Evolutionary conservation across 176 grass and related monocot genomes (phyloP).

Genomic region (Oryza longistaminata): DNA sequence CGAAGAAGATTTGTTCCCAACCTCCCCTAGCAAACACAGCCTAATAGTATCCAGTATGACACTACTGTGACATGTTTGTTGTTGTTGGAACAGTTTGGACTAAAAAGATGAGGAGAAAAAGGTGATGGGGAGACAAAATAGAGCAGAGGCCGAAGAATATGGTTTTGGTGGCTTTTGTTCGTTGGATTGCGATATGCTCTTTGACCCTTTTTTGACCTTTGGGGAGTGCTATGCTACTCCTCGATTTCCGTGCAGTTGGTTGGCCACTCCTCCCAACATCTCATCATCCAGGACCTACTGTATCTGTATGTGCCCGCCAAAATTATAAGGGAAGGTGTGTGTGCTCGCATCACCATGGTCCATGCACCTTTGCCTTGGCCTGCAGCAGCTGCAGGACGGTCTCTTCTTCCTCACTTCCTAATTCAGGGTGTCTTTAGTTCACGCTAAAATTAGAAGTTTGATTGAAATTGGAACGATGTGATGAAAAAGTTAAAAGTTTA

Average conservation of each 20-base stretch:
- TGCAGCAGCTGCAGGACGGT: neutral
- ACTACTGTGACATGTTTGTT: neutral
- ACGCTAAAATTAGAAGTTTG: no score
- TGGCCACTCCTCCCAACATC: neutral
- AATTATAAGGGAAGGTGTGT: neutral
- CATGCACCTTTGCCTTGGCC: neutral
- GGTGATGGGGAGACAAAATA: neutral
- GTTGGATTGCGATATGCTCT: neutral
- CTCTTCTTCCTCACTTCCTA: neutral
- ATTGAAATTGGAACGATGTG: no score
- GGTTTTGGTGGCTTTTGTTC: neutral
- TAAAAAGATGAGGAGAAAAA: neutral
- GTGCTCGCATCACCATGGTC: constrained; percentile 5
- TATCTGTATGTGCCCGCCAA: neutral
- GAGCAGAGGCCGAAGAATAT: neutral
- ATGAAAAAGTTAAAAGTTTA: no score
- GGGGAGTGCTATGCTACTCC: neutral
- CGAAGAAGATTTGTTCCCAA: no score
- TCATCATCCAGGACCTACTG: neutral
- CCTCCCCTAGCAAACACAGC: no score
- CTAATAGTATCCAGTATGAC: no score
- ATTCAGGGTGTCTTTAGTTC: no score
- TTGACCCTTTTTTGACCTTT: constrained; percentile 9
- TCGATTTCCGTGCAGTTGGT: neutral
- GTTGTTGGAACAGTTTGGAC: neutral